These are phyloP conservation scores for Cryptococcus depauperatus DNA, from an alignment of 1,284 basidiomycete species.

Conservation along the genomic window DNA sequence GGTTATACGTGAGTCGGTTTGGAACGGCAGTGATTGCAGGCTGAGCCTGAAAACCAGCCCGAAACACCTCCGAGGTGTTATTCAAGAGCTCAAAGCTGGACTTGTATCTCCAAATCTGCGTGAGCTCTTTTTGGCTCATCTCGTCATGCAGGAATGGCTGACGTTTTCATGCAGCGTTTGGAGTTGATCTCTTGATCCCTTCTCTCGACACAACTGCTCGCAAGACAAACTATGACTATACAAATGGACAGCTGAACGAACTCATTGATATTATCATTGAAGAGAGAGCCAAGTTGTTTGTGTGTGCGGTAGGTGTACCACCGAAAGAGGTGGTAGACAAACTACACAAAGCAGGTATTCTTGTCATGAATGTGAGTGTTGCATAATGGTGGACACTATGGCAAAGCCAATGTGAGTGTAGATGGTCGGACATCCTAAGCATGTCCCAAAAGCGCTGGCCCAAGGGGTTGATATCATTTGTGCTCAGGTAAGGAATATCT, in stretches of 20 bases:
- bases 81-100: constrained; percentile 61
- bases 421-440: constrained; percentile 86
- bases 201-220: constrained; percentile 70
- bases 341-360: constrained; percentile 69
- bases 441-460: constrained; percentile 68
- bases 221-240: constrained; percentile 62
- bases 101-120: constrained; percentile 47
- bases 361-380: constrained; percentile 69
- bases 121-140: constrained; percentile 3
- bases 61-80: constrained; percentile 50
- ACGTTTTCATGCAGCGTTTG: constrained; percentile 60
- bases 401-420: constrained; percentile 22
- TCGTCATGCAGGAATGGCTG: not conserved
- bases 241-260: constrained; percentile 60
- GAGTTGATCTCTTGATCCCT: constrained; percentile 76
- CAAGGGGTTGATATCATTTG: constrained; percentile 80
- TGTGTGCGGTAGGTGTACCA: constrained; percentile 71
- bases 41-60: constrained; percentile 23
- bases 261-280: constrained; percentile 80
- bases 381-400: not conserved
- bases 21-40: not conserved
- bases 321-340: constrained; percentile 66
- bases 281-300: constrained; percentile 71
- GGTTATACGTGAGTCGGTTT: constrained; percentile 58
- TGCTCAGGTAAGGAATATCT: constrained; percentile 51